Conservation (phyloP, 2,329 filamentous ascomycete species). For the Verticillium longisporum region DNA sequence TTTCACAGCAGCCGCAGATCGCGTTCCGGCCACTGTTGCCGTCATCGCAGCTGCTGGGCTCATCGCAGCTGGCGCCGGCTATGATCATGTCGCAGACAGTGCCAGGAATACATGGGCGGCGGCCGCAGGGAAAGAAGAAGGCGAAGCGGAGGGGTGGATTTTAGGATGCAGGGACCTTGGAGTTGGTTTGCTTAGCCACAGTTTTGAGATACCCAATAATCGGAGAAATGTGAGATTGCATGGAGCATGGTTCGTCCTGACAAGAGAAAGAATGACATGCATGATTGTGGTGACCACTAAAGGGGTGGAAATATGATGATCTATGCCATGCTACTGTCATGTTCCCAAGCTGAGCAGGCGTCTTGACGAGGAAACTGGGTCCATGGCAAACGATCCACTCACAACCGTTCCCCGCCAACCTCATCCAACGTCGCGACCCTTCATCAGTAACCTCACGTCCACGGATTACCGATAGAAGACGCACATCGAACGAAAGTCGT, state of each 20-base stretch:
- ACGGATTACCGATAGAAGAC: too few relatives aligned
- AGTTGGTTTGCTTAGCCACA: background rate
- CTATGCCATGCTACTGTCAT: too few relatives aligned
- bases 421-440: background rate
- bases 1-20: conserved; percentile 4
- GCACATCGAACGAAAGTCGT: background rate
- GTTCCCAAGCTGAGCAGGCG: too few relatives aligned
- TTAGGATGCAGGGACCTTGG: background rate
- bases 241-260: too few relatives aligned
- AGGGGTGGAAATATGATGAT: too few relatives aligned
- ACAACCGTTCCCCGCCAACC: background rate
- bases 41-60: conserved; percentile 19
- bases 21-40: conserved; percentile 5
- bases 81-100: conserved; percentile 38
- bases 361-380: background rate
- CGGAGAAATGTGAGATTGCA: background rate
- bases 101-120: conserved; percentile 37
- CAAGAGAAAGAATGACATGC: too few relatives aligned
- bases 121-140: conserved; percentile 32
- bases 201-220: background rate
- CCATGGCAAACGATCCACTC: background rate
- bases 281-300: too few relatives aligned
- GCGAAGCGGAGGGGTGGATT: conserved; percentile 31
- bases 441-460: background rate
- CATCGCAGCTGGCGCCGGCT: conserved; percentile 20